These are phyloP conservation scores for Hordeum marinum DNA, from an alignment of 176 grass and related monocot species.

Conservation along the genomic window DNA sequence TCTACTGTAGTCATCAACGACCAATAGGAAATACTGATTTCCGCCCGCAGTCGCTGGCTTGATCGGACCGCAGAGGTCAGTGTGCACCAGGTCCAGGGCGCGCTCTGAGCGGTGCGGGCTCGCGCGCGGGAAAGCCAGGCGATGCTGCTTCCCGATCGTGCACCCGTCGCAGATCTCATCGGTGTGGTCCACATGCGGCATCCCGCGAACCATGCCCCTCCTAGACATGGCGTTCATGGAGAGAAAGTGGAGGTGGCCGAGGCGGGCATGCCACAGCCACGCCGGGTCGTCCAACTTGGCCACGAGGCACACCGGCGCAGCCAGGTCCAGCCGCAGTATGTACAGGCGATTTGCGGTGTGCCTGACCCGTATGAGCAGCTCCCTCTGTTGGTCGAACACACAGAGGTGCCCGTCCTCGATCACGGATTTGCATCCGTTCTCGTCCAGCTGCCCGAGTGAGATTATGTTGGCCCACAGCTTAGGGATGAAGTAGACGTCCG, in stretches of 20 bases:
- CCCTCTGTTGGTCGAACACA: background rate
- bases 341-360: background rate
- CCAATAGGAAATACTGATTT: no score
- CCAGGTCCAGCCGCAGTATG: background rate
- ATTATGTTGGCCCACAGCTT: no score
- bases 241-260: background rate
- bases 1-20: no score
- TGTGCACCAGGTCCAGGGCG: background rate
- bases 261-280: background rate
- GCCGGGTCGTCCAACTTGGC: background rate
- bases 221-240: background rate
- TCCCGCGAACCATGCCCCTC: background rate
- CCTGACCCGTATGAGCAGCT: background rate
- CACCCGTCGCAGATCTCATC: background rate
- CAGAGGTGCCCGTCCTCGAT: background rate
- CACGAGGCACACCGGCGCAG: background rate
- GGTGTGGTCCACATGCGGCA: background rate
- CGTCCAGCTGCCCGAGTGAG: no score
- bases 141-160: background rate
- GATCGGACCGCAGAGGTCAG: background rate
- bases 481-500: no score
- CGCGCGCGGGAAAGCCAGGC: background rate
- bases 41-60: background rate
- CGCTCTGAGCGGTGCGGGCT: background rate
- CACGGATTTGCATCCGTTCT: background rate